Evolutionary conservation across 768 basidiomycete genomes (phyloP).

Genomic region (Auricularia heimuer): DNA sequence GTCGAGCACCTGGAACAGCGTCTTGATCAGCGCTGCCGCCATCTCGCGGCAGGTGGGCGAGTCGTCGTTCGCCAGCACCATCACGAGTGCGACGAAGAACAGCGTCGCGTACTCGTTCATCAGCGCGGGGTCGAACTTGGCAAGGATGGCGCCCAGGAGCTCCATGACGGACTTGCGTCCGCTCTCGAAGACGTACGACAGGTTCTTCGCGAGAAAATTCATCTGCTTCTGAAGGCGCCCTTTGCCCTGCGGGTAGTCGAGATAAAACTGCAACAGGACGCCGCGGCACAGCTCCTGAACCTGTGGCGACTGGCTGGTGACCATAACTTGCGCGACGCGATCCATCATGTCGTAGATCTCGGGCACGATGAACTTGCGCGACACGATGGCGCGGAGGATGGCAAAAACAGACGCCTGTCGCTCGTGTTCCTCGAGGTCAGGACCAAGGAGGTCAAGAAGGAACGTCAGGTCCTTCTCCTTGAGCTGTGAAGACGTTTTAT

Average conservation of each 20-base stretch:
- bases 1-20: slow-evolving; percentile 59
- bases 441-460: slow-evolving; percentile 74
- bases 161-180: slow-evolving; percentile 93
- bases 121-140: slow-evolving; percentile 71
- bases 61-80: slow-evolving; percentile 91
- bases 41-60: slow-evolving; percentile 82
- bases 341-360: slow-evolving; percentile 98
- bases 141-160: slow-evolving; percentile 70
- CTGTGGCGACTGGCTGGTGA: slow-evolving; percentile 83
- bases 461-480: slow-evolving; percentile 85
- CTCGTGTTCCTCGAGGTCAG: slow-evolving; percentile 82
- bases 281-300: slow-evolving; percentile 89
- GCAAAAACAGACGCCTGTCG: slow-evolving; percentile 82
- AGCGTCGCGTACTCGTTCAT: slow-evolving; percentile 76
- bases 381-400: slow-evolving; percentile 82
- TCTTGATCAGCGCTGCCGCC: slow-evolving; percentile 76
- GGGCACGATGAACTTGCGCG: slow-evolving; percentile 84
- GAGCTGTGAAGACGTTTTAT: slow-evolving; percentile 67
- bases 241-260: slow-evolving; percentile 95
- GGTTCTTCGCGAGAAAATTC: slow-evolving; percentile 84
- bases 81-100: slow-evolving; percentile 82
- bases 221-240: slow-evolving; percentile 82
- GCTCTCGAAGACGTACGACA: slow-evolving; percentile 82
- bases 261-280: slow-evolving; percentile 83
- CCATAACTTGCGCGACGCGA: slow-evolving; percentile 80